Conservation (phyloP, 2,329 filamentous ascomycete species). For the Monosporascus ibericus region DNA sequence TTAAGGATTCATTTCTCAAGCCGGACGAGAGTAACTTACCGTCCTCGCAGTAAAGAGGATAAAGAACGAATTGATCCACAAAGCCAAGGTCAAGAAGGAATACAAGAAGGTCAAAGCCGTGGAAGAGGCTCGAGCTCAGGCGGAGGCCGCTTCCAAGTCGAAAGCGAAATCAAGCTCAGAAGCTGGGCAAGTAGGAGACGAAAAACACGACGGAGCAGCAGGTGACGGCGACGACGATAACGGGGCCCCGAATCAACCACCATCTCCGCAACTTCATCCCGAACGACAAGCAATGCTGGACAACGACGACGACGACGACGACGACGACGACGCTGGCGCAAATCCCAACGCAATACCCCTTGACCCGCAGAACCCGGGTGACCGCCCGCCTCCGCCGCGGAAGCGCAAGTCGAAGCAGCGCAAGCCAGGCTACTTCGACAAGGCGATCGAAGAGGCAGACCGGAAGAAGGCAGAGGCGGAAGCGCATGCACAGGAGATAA, state of each 20-base stretch:
- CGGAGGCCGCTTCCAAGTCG: slow-evolving; percentile 9
- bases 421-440: slow-evolving; percentile 57
- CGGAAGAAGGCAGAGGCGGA: slow-evolving; percentile 36
- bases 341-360: slow-evolving; percentile 1
- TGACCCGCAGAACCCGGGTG: slow-evolving; percentile 6
- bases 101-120: slow-evolving; percentile 80
- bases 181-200: slow-evolving; percentile 9
- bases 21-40: slow-evolving; percentile 4
- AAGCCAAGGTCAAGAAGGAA: slow-evolving; percentile 87
- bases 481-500: slow-evolving; percentile 34
- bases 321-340: background rate
- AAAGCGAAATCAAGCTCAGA: slow-evolving; percentile 4
- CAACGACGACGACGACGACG: slow-evolving; percentile 15
- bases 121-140: slow-evolving; percentile 19
- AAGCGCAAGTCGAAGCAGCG: slow-evolving; percentile 33
- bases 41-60: slow-evolving; percentile 67
- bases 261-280: slow-evolving; percentile 30
- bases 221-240: slow-evolving; percentile 1
- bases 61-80: slow-evolving; percentile 82
- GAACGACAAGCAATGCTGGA: slow-evolving; percentile 35
- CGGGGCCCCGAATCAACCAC: background rate
- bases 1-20: background rate
- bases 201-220: slow-evolving; percentile 11
- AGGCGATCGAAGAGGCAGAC: slow-evolving; percentile 49
- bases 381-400: slow-evolving; percentile 11